Conservation (phyloP, 1,139 yeast genomes). For the Taphrina deformans region DNA sequence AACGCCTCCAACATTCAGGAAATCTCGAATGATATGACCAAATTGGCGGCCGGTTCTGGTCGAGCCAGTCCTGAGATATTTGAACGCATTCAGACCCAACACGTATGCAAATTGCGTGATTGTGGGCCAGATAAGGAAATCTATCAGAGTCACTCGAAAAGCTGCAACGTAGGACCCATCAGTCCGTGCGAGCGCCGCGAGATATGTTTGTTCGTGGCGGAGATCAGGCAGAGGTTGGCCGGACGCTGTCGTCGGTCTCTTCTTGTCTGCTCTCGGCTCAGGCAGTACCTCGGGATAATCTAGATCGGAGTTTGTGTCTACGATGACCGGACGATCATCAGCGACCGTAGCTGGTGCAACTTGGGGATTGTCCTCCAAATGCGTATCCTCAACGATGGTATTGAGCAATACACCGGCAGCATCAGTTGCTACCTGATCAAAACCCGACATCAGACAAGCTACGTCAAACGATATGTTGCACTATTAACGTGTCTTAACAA, state of each 20-base stretch:
- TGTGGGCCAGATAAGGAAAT: conserved; percentile 29
- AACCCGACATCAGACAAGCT: background rate
- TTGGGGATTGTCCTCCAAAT: conserved; percentile 18
- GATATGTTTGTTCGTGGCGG: conserved; percentile 29
- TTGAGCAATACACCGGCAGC: conserved; percentile 10
- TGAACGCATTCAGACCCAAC: conserved; percentile 21
- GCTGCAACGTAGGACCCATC: conserved; percentile 13
- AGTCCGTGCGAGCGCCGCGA: conserved; percentile 25
- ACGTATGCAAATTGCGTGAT: conserved; percentile 18
- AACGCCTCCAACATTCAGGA: conserved; percentile 27
- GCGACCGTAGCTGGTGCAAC: conserved; percentile 21
- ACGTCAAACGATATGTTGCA: no score
- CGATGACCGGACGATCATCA: conserved; percentile 8
- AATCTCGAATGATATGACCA: conserved; percentile 18
- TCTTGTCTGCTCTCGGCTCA: background rate
- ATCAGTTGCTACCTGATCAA: conserved; percentile 7
- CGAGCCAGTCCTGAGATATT: conserved; percentile 21
- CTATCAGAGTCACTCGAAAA: conserved; percentile 19
- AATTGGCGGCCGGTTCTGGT: conserved; percentile 24
- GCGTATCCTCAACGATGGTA: conserved; percentile 22
- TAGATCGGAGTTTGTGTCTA: background rate
- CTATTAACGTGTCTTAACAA: no score
- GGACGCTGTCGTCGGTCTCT: conserved; percentile 7
- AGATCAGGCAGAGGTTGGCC: conserved; percentile 28
- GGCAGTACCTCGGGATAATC: conserved; percentile 11